A percentile compares a stretch with the other conserved stretches of the same genome.
phyloP scores from a whole-genome alignment of 495 filamentous ascomycete genomes.

The Penicillium canariense region DNA sequence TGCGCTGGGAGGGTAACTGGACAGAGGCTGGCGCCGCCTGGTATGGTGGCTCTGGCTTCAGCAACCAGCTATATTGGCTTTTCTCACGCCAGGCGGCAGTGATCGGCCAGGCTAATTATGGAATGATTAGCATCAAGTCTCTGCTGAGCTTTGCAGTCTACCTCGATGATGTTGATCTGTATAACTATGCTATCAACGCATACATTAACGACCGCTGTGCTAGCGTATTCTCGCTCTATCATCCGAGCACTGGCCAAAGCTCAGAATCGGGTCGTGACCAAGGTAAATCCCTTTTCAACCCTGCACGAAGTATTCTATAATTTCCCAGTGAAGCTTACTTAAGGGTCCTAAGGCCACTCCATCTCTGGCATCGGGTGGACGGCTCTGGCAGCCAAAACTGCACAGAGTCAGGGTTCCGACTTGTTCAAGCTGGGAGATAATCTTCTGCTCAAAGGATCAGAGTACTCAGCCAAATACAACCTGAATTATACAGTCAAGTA shows the following conservation, averaged over 20 bases:
- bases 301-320: too few species aligned
- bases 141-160: conserved; percentile 40
- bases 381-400: conserved; percentile 22
- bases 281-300: too few species aligned
- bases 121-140: conserved; percentile 24
- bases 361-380: too few species aligned
- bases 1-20: conserved; percentile 40
- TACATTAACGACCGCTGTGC: conserved; percentile 33
- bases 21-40: conserved; percentile 30
- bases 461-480: conserved; percentile 37
- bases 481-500: conserved; percentile 32
- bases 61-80: conserved; percentile 39
- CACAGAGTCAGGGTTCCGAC: conserved; percentile 34
- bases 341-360: too few species aligned
- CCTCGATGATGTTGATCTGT: conserved; percentile 35
- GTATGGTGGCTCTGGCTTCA: conserved; percentile 35
- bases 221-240: conserved; percentile 16
- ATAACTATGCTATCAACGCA: conserved; percentile 32
- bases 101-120: conserved; percentile 31
- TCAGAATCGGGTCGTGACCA: conserved; percentile 16
- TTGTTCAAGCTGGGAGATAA: conserved; percentile 29
- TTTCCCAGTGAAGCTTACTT: too few species aligned
- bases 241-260: conserved; percentile 29
- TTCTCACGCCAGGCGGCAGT: conserved; percentile 32
- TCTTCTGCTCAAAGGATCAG: conserved; percentile 31